Evolutionary conservation across 305 asterid genomes (phyloP).

Genomic region (Stenogyne calaminthoides): DNA sequence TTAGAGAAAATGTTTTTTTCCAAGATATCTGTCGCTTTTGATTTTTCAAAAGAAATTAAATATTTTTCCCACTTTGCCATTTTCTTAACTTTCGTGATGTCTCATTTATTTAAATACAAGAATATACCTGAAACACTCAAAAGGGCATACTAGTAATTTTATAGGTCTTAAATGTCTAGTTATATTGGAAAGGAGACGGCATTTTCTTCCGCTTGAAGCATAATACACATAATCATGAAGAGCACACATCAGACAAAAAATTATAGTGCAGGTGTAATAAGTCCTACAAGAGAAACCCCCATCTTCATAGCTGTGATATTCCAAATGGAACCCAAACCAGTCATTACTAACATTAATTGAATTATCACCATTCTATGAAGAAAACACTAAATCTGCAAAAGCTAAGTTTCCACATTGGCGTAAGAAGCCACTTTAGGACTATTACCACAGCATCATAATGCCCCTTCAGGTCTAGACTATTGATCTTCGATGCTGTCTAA

Average conservation of each 20-base stretch:
- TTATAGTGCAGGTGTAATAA: background rate
- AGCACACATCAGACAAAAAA: background rate
- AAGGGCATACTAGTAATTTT: too few species aligned
- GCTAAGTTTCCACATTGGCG: too few species aligned
- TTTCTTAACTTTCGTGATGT: too few species aligned
- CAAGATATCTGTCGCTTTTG: too few species aligned
- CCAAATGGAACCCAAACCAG: background rate
- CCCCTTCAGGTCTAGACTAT: constrained; percentile 5
- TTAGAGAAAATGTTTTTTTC: too few species aligned
- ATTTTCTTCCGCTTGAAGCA: background rate
- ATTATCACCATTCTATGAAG: background rate
- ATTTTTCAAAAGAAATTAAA: too few species aligned
- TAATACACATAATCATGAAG: background rate
- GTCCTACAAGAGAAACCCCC: constrained; percentile 3
- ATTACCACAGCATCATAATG: background rate
- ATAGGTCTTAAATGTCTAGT: too few species aligned
- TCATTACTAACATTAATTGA: background rate
- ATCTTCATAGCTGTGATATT: constrained; percentile 14
- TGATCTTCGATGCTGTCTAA: background rate
- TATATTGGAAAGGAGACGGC: too few species aligned
- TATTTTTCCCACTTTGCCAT: too few species aligned
- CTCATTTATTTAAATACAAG: too few species aligned
- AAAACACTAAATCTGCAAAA: background rate
- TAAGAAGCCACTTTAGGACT: background rate
- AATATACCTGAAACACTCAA: too few species aligned